These are phyloP conservation scores for Hypoxylon sp. DNA, from an alignment of 2,329 filamentous ascomycete genomes.

Conservation along the genomic window DNA sequence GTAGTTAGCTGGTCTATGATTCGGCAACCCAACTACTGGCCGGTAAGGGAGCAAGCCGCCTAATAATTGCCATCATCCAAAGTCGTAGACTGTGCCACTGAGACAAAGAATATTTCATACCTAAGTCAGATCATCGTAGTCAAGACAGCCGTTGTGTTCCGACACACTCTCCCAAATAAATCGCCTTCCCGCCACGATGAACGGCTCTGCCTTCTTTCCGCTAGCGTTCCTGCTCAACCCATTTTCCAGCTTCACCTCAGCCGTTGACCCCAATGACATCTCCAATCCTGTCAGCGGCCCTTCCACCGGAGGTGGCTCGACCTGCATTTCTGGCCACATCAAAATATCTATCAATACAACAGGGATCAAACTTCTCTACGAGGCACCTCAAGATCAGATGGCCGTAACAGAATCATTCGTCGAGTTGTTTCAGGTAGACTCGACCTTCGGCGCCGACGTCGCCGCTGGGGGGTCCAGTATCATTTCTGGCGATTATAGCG, in stretches of 20 bases:
- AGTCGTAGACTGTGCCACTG: constrained; percentile 10
- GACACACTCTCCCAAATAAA: constrained; percentile 11
- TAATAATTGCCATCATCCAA: constrained; percentile 40
- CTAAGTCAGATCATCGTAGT: constrained; percentile 9
- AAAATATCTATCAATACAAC: constrained; percentile 41
- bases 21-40: too few relatives aligned
- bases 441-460: constrained; percentile 38
- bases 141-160: constrained; percentile 5
- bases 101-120: constrained; percentile 17
- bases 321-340: constrained; percentile 41
- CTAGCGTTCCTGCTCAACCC: constrained; percentile 33
- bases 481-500: constrained; percentile 44
- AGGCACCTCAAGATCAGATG: constrained; percentile 42
- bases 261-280: constrained; percentile 38
- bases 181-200: constrained; percentile 28
- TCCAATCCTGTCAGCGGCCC: constrained; percentile 37
- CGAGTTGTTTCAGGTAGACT: constrained; percentile 44
- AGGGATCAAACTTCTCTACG: constrained; percentile 42
- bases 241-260: constrained; percentile 38
- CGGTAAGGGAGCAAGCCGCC: too few relatives aligned
- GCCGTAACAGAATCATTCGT: constrained; percentile 42
- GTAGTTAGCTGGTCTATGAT: too few relatives aligned
- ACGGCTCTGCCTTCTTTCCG: constrained; percentile 34
- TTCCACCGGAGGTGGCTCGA: constrained; percentile 43
- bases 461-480: constrained; percentile 35